A percentile compares a stretch with the other conserved stretches of the same genome.
Evolutionary conservation across 192 early-diverging fungal species (phyloP).

Genomic region (Mycoemilia scoparia): DNA sequence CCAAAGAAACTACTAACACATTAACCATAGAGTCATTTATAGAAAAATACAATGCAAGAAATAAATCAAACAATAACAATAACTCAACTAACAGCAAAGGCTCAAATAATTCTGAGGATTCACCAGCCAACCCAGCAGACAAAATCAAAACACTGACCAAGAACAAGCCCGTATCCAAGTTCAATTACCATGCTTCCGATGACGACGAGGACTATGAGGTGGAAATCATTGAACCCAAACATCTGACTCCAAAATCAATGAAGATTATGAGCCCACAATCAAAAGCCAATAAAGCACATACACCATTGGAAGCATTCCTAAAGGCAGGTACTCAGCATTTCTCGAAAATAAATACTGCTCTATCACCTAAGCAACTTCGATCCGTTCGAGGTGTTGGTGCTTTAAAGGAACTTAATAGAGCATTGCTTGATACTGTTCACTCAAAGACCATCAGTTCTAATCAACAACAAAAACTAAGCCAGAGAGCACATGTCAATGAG

Average conservation of each 20-base stretch:
- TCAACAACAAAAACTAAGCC: not conserved
- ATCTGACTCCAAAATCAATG: not conserved
- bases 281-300: not conserved
- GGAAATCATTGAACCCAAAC: conserved; percentile 5
- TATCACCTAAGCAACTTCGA: not conserved
- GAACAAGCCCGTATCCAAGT: too few relatives aligned
- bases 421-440: conserved; percentile 15
- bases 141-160: too few relatives aligned
- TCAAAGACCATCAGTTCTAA: conserved; percentile 3
- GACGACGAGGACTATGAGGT: conserved; percentile 13
- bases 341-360: not conserved
- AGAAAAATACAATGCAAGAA: too few relatives aligned
- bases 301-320: conserved; percentile 10
- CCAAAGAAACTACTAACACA: too few relatives aligned
- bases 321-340: conserved; percentile 12
- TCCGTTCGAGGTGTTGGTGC: conserved; percentile 10
- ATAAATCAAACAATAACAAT: too few relatives aligned
- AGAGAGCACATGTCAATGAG: not conserved
- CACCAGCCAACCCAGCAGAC: too few relatives aligned
- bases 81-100: too few relatives aligned
- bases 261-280: not conserved
- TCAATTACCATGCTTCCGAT: too few relatives aligned
- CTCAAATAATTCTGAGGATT: too few relatives aligned
- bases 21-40: too few relatives aligned
- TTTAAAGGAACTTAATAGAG: conserved; percentile 10